Evolutionary conservation across 805 yeast species (phyloP).

Genomic region (Wickerhamiella nectarea): DNA sequence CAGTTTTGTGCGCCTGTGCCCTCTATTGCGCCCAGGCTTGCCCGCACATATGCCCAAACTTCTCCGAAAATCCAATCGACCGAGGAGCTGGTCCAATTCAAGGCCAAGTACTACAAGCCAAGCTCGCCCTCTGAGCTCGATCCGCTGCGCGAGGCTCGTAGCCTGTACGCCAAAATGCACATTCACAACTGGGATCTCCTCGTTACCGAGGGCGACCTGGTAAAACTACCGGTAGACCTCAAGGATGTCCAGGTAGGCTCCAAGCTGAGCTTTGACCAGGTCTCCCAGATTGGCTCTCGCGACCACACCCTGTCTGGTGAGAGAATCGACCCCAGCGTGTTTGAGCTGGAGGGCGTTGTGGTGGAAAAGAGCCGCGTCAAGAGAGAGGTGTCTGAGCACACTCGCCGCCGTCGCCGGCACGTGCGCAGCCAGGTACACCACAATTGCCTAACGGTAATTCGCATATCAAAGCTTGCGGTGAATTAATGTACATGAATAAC

Average conservation of each 20-base stretch:
- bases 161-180: constrained; percentile 68
- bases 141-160: constrained; percentile 50
- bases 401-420: constrained; percentile 72
- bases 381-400: constrained; percentile 48
- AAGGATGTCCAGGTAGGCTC: constrained; percentile 76
- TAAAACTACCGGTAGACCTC: constrained; percentile 65
- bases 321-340: constrained; percentile 37
- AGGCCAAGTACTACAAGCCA: constrained; percentile 20
- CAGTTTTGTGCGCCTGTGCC: not conserved
- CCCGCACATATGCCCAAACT: not conserved
- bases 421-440: constrained; percentile 50
- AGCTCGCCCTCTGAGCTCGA: constrained; percentile 31
- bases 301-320: constrained; percentile 54
- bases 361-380: constrained; percentile 74
- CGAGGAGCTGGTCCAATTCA: constrained; percentile 17
- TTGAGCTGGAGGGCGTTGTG: constrained; percentile 59
- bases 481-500: constrained; percentile 22
- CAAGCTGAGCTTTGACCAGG: constrained; percentile 55
- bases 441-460: constrained; percentile 62
- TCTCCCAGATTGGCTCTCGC: constrained; percentile 72
- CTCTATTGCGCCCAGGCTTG: not conserved
- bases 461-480: constrained; percentile 58
- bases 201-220: constrained; percentile 81
- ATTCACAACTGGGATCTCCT: constrained; percentile 75
- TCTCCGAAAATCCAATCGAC: not conserved